phyloP scores from a whole-genome alignment of 805 yeast genomes.

The Saturnispora ahearnii region DNA sequence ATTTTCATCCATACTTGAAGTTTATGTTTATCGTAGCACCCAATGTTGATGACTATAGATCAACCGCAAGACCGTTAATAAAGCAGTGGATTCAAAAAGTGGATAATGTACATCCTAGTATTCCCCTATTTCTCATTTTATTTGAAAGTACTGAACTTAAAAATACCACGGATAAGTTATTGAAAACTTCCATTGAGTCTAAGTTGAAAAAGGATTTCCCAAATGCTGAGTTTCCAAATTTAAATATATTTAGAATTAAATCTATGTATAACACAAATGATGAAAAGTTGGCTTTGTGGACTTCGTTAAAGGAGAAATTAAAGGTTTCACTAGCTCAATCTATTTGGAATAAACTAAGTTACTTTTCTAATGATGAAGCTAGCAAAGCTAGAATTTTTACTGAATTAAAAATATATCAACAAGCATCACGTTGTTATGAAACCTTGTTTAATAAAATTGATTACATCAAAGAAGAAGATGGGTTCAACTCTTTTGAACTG shows the following conservation, averaged over 20 bases:
- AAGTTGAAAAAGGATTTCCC: conserved; percentile 27
- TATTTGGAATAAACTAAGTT: conserved; percentile 38
- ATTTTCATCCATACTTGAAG: conserved; percentile 35
- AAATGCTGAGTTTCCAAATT: conserved; percentile 18
- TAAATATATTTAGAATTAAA: conserved; percentile 34
- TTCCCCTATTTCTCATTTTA: conserved; percentile 45
- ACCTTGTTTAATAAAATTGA: conserved; percentile 28
- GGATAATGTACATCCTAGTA: conserved; percentile 41
- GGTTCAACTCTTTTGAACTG: conserved; percentile 13
- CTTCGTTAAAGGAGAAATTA: conserved; percentile 33
- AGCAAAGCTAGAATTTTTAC: conserved; percentile 32
- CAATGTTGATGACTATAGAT: conserved; percentile 63
- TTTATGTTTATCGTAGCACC: conserved; percentile 62
- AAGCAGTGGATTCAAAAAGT: conserved; percentile 63
- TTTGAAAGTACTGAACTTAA: conserved; percentile 28
- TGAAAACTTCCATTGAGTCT: conserved; percentile 24
- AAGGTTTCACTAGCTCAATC: conserved; percentile 45
- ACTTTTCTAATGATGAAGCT: conserved; percentile 22
- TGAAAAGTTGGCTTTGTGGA: conserved; percentile 45
- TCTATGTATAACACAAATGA: conserved; percentile 28
- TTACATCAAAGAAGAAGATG: conserved; percentile 13
- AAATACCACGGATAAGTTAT: conserved; percentile 20
- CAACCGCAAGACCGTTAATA: conserved; percentile 73
- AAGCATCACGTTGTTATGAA: conserved; percentile 46
- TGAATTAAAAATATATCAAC: conserved; percentile 50